A percentile compares a stretch with the other conserved stretches of the same genome.
Evolutionary conservation across 202 grass and related monocot genomes (phyloP).

Genomic region (Carex sylvatica): DNA sequence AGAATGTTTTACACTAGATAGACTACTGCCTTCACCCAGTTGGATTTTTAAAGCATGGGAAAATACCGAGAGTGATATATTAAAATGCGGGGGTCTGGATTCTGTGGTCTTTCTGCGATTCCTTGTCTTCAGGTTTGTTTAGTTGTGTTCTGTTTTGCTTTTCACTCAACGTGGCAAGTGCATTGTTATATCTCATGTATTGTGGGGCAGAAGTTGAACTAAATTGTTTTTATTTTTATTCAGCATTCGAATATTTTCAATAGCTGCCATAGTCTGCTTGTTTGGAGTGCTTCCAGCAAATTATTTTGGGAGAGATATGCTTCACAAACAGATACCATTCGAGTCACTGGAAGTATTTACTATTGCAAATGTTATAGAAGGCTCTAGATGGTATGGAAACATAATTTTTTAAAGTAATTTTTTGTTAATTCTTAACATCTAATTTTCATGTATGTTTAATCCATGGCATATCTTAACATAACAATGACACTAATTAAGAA

Average conservation of each 20-base stretch:
- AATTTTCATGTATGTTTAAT: background rate
- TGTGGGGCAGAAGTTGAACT: background rate
- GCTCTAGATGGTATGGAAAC: slow-evolving; percentile 61
- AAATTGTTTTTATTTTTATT: slow-evolving; percentile 15
- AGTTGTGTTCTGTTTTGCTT: background rate
- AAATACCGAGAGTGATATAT: slow-evolving; percentile 80
- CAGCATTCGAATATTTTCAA: slow-evolving; percentile 93
- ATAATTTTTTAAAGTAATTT: background rate
- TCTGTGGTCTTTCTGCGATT: slow-evolving; percentile 84
- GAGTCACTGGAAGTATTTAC: slow-evolving; percentile 77
- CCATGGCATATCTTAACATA: slow-evolving; percentile 4
- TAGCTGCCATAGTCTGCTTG: slow-evolving; percentile 64
- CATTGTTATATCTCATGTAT: background rate
- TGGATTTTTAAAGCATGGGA: slow-evolving; percentile 91
- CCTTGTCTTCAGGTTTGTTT: slow-evolving; percentile 81
- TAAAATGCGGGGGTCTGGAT: slow-evolving; percentile 66
- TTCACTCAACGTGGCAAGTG: background rate
- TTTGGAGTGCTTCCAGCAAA: slow-evolving; percentile 82
- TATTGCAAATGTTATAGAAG: slow-evolving; percentile 73
- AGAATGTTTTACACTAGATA: slow-evolving; percentile 60
- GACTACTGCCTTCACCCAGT: slow-evolving; percentile 64
- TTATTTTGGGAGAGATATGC: slow-evolving; percentile 79
- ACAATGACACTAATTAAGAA: background rate
- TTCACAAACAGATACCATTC: slow-evolving; percentile 40
- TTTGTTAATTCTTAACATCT: background rate